These are phyloP conservation scores for Dendrothele bispora DNA, from an alignment of 768 basidiomycete species.

Conservation along the genomic window DNA sequence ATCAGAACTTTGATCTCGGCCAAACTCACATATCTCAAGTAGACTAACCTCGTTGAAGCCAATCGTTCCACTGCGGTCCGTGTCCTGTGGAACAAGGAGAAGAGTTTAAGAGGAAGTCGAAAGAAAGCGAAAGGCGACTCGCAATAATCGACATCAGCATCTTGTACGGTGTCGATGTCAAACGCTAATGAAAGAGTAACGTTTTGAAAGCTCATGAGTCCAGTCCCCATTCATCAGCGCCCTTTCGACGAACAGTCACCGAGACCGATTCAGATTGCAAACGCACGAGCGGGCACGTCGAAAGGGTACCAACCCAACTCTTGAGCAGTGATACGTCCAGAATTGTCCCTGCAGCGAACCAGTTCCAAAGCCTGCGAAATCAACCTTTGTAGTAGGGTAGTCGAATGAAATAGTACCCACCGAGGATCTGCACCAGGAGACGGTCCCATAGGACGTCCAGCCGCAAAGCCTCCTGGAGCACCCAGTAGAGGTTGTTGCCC, in stretches of 20 bases:
- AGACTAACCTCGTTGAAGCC: constrained; percentile 67
- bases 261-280: neutral
- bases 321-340: constrained; percentile 58
- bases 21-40: no score
- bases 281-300: neutral
- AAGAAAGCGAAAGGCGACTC: constrained; percentile 20
- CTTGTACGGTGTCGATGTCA: constrained; percentile 83
- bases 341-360: constrained; percentile 72
- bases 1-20: constrained; percentile 12
- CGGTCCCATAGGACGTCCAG: constrained; percentile 31
- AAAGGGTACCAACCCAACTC: constrained; percentile 60
- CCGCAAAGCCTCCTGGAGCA: constrained; percentile 31
- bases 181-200: constrained; percentile 48
- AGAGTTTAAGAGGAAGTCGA: neutral
- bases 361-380: constrained; percentile 59
- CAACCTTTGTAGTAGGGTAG: neutral
- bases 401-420: constrained; percentile 38
- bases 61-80: constrained; percentile 75
- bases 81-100: constrained; percentile 40
- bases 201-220: constrained; percentile 55
- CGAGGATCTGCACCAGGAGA: constrained; percentile 74
- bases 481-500: no score
- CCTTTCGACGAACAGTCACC: constrained; percentile 31
- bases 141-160: constrained; percentile 82
- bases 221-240: constrained; percentile 64